Evolutionary conservation across 202 grass and related monocot genomes (phyloP), one percentile per base, ranked within the genome.

Genomic region (Hordeum pubiflorum): DNA sequence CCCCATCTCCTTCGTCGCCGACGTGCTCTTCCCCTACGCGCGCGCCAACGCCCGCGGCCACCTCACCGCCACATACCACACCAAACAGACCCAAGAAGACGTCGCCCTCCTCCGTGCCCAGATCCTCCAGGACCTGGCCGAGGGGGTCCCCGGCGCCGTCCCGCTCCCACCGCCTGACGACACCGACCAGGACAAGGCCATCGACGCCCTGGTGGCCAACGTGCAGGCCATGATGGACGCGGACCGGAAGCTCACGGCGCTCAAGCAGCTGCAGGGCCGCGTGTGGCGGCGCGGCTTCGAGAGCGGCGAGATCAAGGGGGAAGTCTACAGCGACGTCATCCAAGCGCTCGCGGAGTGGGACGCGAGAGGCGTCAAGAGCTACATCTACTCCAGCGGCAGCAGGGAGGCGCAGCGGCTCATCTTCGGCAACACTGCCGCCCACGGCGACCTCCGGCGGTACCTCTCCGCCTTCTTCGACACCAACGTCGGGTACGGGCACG

Each of bases 331-430:
- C 24, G 94, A 97, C 74, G 92, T 88, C 50, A 84, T 88, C 11
- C 50, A 85, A 9, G 94, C 90, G 26, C 84, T 97, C 72, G 59
- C 76, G 69, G 80, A 57, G 68, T 97, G 94, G 94, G 90, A 92
- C 50, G 79, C 67, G 5, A 63, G 7, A 63, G 91, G 91, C 56
- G 75, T 55, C 55, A 87, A 92, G 92, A 83, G 86, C 20, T 97
- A 97, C 79, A 91, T 94, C 50, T 97, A 97, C 78, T 97, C 94
- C 38, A 97, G 94, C 59, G 94, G 94, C 41, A 97, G 91, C 75
- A 92, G 91, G 83, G 94, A 97, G 84, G 94, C 94, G 26, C 94
- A 97, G 67, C 91, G 94, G 56, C 94, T 97, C 26, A 89, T 97
- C 48, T 97, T 97, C 66, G 89, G 91, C 6, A 92, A 94, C 81